Conservation (phyloP, 352 stramenopile genomes). For the Pythium folliculosum region DNA sequence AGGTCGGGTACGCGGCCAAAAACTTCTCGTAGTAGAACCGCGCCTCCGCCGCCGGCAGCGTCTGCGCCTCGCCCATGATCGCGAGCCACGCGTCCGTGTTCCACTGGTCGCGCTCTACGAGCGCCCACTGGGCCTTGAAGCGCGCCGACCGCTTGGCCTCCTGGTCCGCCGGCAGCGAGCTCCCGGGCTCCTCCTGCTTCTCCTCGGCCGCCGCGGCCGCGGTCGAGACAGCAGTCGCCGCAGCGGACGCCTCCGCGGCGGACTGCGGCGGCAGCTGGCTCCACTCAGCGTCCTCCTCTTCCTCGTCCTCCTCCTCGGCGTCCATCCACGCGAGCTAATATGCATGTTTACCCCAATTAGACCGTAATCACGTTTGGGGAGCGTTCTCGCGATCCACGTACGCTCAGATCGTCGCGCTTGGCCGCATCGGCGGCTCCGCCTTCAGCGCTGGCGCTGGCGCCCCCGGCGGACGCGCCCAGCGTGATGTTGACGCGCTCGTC, state of each 20-base stretch:
- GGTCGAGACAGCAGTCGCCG: neutral
- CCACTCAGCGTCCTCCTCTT: conserved; percentile 82
- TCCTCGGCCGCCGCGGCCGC: conserved; percentile 2
- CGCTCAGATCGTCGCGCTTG: conserved; percentile 40
- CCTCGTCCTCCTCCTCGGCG: conserved; percentile 71
- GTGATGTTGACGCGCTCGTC: conserved; percentile 70
- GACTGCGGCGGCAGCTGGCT: conserved; percentile 41
- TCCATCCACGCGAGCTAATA: conserved; percentile 77
- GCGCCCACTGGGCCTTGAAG: conserved; percentile 59
- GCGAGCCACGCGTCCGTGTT: conserved; percentile 79
- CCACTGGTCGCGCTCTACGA: conserved; percentile 63
- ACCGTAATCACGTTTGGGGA: too few species aligned
- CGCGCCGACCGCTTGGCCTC: conserved; percentile 45
- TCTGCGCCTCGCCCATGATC: conserved; percentile 79
- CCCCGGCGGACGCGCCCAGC: conserved; percentile 12
- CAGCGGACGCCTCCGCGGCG: neutral
- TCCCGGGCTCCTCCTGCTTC: conserved; percentile 14
- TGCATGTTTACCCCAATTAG: neutral
- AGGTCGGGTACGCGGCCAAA: conserved; percentile 66
- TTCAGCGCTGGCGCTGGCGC: neutral
- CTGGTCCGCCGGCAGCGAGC: conserved; percentile 23
- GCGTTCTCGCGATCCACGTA: conserved; percentile 22
- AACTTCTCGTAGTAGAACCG: conserved; percentile 82
- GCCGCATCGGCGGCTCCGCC: neutral
- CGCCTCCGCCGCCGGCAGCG: conserved; percentile 60